A percentile compares a stretch with the other conserved stretches of the same genome.
Conservation (phyloP, 345 rosid genomes). For the Eucalyptus cloeziana region DNA sequence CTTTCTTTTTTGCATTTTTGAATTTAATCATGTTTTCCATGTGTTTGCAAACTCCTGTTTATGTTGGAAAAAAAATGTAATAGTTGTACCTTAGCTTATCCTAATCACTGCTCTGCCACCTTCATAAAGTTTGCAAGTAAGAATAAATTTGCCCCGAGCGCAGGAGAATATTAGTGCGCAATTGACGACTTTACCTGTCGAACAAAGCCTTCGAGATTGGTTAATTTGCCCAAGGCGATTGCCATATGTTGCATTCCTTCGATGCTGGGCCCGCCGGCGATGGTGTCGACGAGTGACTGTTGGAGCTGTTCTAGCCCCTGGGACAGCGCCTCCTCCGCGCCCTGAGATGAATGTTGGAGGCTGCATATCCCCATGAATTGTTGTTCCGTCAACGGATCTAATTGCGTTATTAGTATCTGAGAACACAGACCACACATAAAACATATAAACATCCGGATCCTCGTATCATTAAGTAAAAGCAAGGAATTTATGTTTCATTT, state of each 20-base stretch:
- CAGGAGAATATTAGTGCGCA: too few relatives aligned
- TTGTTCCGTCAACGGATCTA: conserved; percentile 87
- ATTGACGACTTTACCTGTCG: conserved; percentile 53
- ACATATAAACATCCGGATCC: not conserved
- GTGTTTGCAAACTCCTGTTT: not conserved
- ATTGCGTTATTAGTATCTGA: conserved; percentile 72
- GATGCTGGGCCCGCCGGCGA: conserved; percentile 33
- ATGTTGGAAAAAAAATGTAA: not conserved
- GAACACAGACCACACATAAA: not conserved
- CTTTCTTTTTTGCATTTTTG: not conserved
- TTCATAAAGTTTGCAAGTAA: not conserved
- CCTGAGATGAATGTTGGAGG: conserved; percentile 88
- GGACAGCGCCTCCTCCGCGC: conserved; percentile 91
- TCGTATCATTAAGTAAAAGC: not conserved
- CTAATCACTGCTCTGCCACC: not conserved
- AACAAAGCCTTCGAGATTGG: conserved; percentile 87
- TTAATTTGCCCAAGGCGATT: conserved; percentile 75
- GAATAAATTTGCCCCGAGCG: not conserved
- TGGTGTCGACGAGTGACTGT: conserved; percentile 78
- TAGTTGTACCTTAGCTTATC: not conserved
- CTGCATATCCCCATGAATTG: conserved; percentile 87
- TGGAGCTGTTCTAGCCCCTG: conserved; percentile 93
- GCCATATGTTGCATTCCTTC: conserved; percentile 98
- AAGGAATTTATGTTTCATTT: not conserved
- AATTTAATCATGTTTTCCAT: not conserved